A percentile compares a stretch with the other conserved stretches of the same genome.
Conservation (phyloP, 176 grass and related monocot genomes). For the Saccharum officinarum region DNA sequence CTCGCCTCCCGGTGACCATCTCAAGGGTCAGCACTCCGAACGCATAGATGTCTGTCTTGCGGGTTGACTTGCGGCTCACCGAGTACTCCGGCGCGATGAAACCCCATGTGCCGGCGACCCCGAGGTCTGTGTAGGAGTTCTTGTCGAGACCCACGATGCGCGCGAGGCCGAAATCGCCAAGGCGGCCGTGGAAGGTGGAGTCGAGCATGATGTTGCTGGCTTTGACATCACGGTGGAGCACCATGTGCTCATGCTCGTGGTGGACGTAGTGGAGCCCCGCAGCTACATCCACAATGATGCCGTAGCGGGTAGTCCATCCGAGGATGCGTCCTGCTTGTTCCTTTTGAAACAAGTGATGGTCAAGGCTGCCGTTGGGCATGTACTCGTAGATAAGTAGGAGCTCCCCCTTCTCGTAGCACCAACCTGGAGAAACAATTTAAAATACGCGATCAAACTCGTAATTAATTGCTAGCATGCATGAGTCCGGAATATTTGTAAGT, state of each 20-base stretch:
- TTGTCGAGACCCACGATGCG: not conserved
- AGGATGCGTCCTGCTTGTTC: no score
- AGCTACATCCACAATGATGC: not conserved
- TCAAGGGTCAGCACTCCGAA: slow-evolving; percentile 42
- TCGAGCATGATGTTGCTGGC: no score
- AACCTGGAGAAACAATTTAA: not conserved
- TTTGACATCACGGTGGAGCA: no score
- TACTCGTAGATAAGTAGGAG: slow-evolving; percentile 63
- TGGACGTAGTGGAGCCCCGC: slow-evolving; percentile 21
- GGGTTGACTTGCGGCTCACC: slow-evolving; percentile 36
- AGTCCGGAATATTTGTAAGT: no score
- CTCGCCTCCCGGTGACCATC: not conserved
- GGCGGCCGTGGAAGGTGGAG: not conserved
- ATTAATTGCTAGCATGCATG: no score
- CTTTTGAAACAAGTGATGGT: not conserved
- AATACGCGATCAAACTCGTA: no score
- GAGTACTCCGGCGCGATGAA: slow-evolving; percentile 33
- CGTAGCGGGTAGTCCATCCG: not conserved
- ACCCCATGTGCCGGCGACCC: slow-evolving; percentile 51
- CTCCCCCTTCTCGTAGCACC: slow-evolving; percentile 28
- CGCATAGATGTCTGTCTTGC: slow-evolving; percentile 49
- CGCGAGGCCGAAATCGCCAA: slow-evolving; percentile 26
- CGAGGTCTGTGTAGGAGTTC: slow-evolving; percentile 42
- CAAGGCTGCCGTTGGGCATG: slow-evolving; percentile 94
- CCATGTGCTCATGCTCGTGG: slow-evolving; percentile 24